A percentile compares a stretch with the other conserved stretches of the same genome.
Evolutionary conservation across 2,329 filamentous ascomycete species (phyloP).

Genomic region (Stenocarpella maydis): DNA sequence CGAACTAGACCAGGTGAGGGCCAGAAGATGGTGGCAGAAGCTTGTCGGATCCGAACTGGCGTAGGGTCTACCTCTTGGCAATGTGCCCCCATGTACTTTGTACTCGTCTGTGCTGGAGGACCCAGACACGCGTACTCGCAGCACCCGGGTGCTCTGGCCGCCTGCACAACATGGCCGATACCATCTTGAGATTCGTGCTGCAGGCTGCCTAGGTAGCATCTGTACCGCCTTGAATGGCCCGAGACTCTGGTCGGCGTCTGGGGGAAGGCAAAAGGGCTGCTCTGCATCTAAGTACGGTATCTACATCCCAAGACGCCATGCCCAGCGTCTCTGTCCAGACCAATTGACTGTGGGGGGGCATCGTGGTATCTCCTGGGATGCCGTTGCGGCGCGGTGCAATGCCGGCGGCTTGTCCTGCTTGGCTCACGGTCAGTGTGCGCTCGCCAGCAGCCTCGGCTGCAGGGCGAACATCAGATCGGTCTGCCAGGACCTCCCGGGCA

Average conservation of each 20-base stretch:
- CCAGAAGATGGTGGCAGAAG: background rate
- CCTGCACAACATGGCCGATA: too few relatives aligned
- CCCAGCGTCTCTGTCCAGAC: background rate
- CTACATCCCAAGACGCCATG: background rate
- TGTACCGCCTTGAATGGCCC: conserved; percentile 4
- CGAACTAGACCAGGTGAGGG: background rate
- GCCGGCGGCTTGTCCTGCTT: conserved; percentile 2
- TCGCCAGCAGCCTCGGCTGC: too few relatives aligned
- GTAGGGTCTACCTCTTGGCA: background rate
- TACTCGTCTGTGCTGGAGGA: too few relatives aligned
- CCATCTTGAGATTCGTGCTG: background rate
- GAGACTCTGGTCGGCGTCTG: conserved; percentile 2
- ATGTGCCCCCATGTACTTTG: background rate
- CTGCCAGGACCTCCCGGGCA: too few relatives aligned
- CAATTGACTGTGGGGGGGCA: too few relatives aligned
- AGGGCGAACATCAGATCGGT: too few relatives aligned
- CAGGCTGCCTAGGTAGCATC: background rate
- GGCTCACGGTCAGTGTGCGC: background rate
- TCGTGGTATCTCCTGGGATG: conserved; percentile 21
- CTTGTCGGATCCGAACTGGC: background rate
- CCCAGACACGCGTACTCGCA: too few relatives aligned
- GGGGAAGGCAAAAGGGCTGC: too few relatives aligned
- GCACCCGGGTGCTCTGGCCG: background rate
- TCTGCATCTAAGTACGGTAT: too few relatives aligned
- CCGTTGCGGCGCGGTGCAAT: background rate